phyloP scores from a whole-genome alignment of 176 grass and related monocot species.

The Eragrostis curvula region DNA sequence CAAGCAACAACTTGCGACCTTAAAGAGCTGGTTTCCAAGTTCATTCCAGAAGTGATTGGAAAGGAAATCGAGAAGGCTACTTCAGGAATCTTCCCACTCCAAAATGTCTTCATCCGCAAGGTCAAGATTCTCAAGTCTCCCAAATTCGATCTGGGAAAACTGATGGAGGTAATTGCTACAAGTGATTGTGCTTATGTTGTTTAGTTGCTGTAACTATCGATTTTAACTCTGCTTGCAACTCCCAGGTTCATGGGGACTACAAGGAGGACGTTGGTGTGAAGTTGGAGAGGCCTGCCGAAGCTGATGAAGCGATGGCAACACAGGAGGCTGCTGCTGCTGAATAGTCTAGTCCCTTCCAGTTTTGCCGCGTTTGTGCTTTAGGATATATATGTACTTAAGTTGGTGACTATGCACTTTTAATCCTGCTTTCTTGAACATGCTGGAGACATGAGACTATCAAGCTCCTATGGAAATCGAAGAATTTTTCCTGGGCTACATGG shows the following conservation, averaged over 20 bases:
- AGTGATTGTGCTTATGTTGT: neutral
- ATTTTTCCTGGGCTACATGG: neutral
- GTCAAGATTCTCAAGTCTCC: constrained; percentile 94
- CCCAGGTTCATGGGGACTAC: constrained; percentile 84
- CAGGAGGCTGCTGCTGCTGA: constrained; percentile 61
- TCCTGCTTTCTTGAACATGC: neutral
- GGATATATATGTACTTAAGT: constrained; percentile 30
- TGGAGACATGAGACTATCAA: neutral
- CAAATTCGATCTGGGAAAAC: constrained; percentile 90
- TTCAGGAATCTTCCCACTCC: constrained; percentile 72
- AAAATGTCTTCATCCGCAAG: constrained; percentile 93
- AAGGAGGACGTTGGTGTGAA: constrained; percentile 87
- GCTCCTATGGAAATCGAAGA: neutral
- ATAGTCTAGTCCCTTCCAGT: constrained; percentile 29
- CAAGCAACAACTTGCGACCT: constrained; percentile 81
- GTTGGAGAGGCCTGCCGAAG: constrained; percentile 78
- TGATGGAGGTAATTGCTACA: constrained; percentile 85
- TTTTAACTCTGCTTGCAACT: neutral
- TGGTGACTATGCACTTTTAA: constrained; percentile 25
- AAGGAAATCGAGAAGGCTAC: constrained; percentile 97
- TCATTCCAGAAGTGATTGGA: constrained; percentile 88
- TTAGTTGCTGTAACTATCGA: neutral
- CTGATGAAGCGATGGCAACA: constrained; percentile 46
- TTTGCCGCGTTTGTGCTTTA: constrained; percentile 27
- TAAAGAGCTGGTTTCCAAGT: constrained; percentile 86